Evolutionary conservation across 1,284 basidiomycete genomes (phyloP).

Genomic region (Fomitopsis schrenkii): DNA sequence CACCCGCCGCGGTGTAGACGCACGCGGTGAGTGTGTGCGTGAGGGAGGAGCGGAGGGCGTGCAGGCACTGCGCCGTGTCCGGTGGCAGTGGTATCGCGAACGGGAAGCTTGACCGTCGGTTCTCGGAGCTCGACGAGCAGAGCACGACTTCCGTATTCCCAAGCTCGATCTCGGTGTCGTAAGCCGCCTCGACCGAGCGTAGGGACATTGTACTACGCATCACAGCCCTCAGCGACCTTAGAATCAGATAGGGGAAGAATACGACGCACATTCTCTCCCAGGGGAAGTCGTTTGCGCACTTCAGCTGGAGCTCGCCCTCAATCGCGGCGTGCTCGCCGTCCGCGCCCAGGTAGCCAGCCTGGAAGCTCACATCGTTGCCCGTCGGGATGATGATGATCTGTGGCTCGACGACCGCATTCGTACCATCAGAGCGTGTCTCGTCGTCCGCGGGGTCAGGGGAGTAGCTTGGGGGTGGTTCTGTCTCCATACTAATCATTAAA

Average conservation of each 20-base stretch:
- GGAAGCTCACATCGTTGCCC: constrained; percentile 64
- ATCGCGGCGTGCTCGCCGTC: constrained; percentile 75
- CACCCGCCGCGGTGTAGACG: constrained; percentile 46
- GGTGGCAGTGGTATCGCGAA: constrained; percentile 72
- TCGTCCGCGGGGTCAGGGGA: constrained; percentile 28
- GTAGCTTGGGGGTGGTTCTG: constrained; percentile 39
- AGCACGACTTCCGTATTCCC: constrained; percentile 49
- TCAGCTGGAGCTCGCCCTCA: constrained; percentile 79
- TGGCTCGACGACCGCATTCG: constrained; percentile 23
- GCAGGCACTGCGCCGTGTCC: constrained; percentile 75
- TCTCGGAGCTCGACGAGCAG: constrained; percentile 33
- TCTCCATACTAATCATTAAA: constrained; percentile 14
- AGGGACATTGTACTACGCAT: constrained; percentile 56
- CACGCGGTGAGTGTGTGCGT: constrained; percentile 63
- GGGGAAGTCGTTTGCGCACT: constrained; percentile 49
- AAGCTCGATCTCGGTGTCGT: constrained; percentile 62
- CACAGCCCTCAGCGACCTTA: constrained; percentile 4
- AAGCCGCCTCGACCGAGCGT: constrained; percentile 61
- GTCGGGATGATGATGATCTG: constrained; percentile 70
- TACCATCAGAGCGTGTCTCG: constrained; percentile 15
- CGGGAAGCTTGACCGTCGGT: constrained; percentile 54
- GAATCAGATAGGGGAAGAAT: not conserved
- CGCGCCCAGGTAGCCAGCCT: constrained; percentile 76
- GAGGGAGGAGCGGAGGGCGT: constrained; percentile 65
- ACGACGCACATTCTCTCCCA: constrained; percentile 68